Base-by-base conservation (phyloP, 2,329 filamentous ascomycete genomes). In the Xylariaceae sp. region DNA sequence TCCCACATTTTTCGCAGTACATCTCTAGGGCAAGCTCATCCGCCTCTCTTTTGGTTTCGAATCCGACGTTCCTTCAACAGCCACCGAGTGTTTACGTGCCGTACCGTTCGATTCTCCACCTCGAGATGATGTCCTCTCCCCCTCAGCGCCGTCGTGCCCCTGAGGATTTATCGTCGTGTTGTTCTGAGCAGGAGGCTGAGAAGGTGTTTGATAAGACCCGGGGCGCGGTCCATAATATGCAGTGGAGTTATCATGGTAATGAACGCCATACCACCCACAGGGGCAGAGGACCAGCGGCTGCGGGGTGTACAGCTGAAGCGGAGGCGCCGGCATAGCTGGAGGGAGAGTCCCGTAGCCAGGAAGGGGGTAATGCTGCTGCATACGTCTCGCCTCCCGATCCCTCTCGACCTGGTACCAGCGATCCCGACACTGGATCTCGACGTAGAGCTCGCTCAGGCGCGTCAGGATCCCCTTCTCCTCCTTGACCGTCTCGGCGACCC, bases 361-460 rank as follows among this genome's bases (percentile, higher is more conserved):
- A 53, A 62, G 19, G 19, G 21, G 37, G 18, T 50, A 43, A n/a
- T 44, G 50, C 63, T 61, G 29, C 45, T 50, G 21, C 50, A 55
- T 56, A 49, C 7, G 61, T 59, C 20, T 43, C 44, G 10, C 60
- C 42, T 60, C 56, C 50, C 61, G 47, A 48, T 70, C 67, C 16
- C 68, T 62, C 42, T 69, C 67, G 1, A 74, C 66, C 40, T 72
- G 69, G 26, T 63, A 63, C 73, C 73, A 75, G 2, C 74, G 68
- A 49, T 78, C 75, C 2, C 75, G 73, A 40, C 74, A 77, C 60
- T 77, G 75, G 14, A 81, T 75, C 66, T 85, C 80, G 16, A 79
- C 67, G 32, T 76, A 73, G 14, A 85, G 61, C 54, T 84, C 80
- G 12, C 75, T 70, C n/a, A 85, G 70, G 2, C 81, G 72, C 16